These are phyloP conservation scores for Priceomyces medius DNA, from an alignment of 805 yeast species.

Conservation along the genomic window DNA sequence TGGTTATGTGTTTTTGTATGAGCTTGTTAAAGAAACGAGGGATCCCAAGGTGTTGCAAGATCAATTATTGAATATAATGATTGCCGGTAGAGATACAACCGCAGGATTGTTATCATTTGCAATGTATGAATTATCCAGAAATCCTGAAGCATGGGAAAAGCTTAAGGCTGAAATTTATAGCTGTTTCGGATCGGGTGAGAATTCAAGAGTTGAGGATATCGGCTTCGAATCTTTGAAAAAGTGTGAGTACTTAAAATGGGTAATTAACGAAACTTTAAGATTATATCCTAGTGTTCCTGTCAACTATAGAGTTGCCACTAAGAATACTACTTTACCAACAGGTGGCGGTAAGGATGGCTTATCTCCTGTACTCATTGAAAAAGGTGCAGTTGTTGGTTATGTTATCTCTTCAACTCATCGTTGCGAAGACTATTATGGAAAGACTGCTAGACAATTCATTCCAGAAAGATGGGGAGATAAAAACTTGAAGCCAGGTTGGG, in stretches of 20 bases:
- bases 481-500: slow-evolving; percentile 32
- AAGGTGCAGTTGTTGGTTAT: slow-evolving; percentile 45
- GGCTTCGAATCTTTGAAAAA: slow-evolving; percentile 39
- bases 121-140: slow-evolving; percentile 33
- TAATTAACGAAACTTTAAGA: slow-evolving; percentile 36
- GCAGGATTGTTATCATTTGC: slow-evolving; percentile 39
- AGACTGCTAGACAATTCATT: slow-evolving; percentile 27
- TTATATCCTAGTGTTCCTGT: slow-evolving; percentile 44
- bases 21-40: slow-evolving; percentile 37
- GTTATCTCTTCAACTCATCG: slow-evolving; percentile 45
- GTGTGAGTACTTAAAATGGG: slow-evolving; percentile 38
- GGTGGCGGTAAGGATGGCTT: slow-evolving; percentile 47
- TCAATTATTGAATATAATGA: slow-evolving; percentile 39
- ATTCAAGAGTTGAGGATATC: slow-evolving; percentile 27
- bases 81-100: slow-evolving; percentile 45
- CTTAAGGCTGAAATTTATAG: slow-evolving; percentile 28
- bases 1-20: slow-evolving; percentile 38
- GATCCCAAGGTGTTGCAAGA: slow-evolving; percentile 36
- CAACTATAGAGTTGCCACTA: slow-evolving; percentile 46
- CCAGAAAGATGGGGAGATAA: slow-evolving; percentile 34
- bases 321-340: slow-evolving; percentile 47
- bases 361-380: slow-evolving; percentile 41
- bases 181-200: slow-evolving; percentile 33
- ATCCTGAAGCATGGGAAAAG: slow-evolving; percentile 31
- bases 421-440: slow-evolving; percentile 26